Evolutionary conservation across 192 early-diverging fungal species (phyloP).

Genomic region (Coemansia aciculifera): DNA sequence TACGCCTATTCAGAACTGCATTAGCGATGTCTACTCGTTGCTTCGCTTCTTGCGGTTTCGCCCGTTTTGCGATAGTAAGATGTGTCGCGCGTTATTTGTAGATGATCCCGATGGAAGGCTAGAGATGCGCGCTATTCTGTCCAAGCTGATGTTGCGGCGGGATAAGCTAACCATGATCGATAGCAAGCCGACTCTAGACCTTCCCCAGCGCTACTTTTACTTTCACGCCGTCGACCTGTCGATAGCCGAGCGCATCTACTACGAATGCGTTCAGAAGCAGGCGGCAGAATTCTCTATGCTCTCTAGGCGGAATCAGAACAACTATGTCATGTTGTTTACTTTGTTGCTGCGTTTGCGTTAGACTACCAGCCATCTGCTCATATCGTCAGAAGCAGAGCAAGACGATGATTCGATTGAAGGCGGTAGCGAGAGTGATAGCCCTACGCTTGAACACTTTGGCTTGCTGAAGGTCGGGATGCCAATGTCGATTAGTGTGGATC

Average conservation of each 20-base stretch:
- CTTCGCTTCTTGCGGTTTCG: conserved; percentile 67
- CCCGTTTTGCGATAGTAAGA: conserved; percentile 54
- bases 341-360: conserved; percentile 8
- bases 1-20: conserved; percentile 66
- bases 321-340: neutral
- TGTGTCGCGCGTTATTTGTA: conserved; percentile 57
- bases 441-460: neutral
- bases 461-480: neutral
- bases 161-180: conserved; percentile 66
- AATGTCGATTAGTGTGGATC: neutral
- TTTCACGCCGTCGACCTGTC: conserved; percentile 34
- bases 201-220: conserved; percentile 54
- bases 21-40: conserved; percentile 72
- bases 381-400: neutral
- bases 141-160: conserved; percentile 64
- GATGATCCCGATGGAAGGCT: conserved; percentile 43
- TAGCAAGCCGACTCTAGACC: conserved; percentile 62
- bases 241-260: conserved; percentile 47
- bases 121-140: conserved; percentile 53
- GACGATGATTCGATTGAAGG: too few relatives aligned
- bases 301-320: neutral
- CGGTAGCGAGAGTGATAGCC: neutral
- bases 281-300: conserved; percentile 3
- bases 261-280: conserved; percentile 39
- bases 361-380: conserved; percentile 11